Evolutionary conservation across 148 eudicot species (phyloP).

Genomic region (Nyssa sinensis): DNA sequence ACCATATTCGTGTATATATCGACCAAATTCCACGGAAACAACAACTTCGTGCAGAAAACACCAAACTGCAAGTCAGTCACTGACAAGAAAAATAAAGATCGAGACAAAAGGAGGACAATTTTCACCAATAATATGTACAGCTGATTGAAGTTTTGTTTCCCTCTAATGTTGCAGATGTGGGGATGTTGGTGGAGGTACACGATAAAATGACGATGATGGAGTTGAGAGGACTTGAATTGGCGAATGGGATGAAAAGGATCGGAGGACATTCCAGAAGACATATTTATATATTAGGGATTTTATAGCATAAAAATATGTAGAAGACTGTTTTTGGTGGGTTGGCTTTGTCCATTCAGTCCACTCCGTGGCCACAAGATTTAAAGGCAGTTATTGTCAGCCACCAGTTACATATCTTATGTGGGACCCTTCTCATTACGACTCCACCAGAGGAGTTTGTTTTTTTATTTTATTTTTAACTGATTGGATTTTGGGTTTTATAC

Average conservation of each 20-base stretch:
- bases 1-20: neutral
- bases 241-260: too few relatives aligned
- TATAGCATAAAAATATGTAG: too few relatives aligned
- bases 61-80: neutral
- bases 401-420: constrained; percentile 11
- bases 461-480: neutral
- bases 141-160: too few relatives aligned
- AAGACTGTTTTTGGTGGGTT: too few relatives aligned
- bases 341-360: neutral
- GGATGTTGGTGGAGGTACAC: too few relatives aligned
- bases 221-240: too few relatives aligned
- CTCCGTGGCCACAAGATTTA: constrained; percentile 6
- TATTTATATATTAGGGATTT: too few relatives aligned
- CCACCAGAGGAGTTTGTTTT: neutral
- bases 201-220: neutral
- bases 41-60: neutral
- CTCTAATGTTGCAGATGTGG: too few relatives aligned
- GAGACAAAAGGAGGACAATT: neutral
- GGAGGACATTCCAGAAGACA: neutral
- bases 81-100: neutral
- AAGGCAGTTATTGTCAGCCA: constrained; percentile 4
- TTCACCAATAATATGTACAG: neutral
- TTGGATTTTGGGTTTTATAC: too few relatives aligned
- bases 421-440: too few relatives aligned
- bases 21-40: neutral